A percentile compares a stretch with the other conserved stretches of the same genome.
Conservation (phyloP, 1,284 basidiomycete species). For the Rhodotorula sp. region DNA sequence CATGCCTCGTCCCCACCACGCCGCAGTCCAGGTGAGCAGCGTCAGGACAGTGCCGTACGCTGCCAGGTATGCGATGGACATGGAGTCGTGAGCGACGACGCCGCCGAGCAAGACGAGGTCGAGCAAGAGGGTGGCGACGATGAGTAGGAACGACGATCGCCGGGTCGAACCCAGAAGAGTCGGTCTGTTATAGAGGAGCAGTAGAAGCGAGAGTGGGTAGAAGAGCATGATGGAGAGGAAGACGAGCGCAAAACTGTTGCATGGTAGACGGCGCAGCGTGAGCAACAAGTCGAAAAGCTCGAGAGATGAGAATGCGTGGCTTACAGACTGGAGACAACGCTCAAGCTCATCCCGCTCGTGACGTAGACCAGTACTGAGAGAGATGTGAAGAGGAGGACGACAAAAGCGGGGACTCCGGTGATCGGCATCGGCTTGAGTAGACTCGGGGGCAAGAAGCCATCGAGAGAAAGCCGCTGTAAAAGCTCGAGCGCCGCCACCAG, state of each 20-base stretch:
- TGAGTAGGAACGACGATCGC: slow-evolving; percentile 51
- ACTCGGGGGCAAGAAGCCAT: slow-evolving; percentile 60
- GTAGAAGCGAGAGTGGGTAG: slow-evolving; percentile 61
- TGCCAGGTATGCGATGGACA: slow-evolving; percentile 62
- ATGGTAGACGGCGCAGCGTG: too few species aligned
- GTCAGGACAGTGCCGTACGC: slow-evolving; percentile 50
- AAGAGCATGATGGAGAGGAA: slow-evolving; percentile 65
- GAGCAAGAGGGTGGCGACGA: slow-evolving; percentile 55
- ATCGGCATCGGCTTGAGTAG: slow-evolving; percentile 57
- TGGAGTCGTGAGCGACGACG: slow-evolving; percentile 59
- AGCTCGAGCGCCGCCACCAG: slow-evolving; percentile 10
- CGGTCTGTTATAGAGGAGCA: slow-evolving; percentile 65
- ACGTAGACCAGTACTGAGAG: slow-evolving; percentile 61
- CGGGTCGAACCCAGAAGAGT: slow-evolving; percentile 53
- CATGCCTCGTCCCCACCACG: slow-evolving; percentile 58
- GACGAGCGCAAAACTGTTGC: slow-evolving; percentile 49
- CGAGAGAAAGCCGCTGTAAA: slow-evolving; percentile 41
- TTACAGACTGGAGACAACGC: slow-evolving; percentile 55
- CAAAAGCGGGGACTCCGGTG: slow-evolving; percentile 59
- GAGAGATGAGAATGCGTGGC: too few species aligned
- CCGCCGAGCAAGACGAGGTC: slow-evolving; percentile 58
- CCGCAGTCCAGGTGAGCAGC: slow-evolving; percentile 44
- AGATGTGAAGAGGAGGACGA: slow-evolving; percentile 57
- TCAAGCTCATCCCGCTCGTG: slow-evolving; percentile 58
- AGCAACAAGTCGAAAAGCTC: neutral